Conservation (phyloP, 1,284 basidiomycete species). For the Cystobasidium pallidum region DNA sequence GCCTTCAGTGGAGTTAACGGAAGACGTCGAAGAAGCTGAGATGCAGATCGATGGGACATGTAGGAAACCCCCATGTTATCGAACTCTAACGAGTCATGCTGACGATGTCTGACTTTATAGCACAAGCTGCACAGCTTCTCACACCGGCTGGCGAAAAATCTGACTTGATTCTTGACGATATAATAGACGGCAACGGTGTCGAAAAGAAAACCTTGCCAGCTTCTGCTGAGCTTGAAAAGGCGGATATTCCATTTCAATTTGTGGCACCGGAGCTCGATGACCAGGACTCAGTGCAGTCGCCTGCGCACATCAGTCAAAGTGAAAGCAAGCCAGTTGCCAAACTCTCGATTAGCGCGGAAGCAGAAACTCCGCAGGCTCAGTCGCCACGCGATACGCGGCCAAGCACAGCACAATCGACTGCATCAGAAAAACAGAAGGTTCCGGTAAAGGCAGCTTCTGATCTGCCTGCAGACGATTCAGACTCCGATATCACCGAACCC, state of each 20-base stretch:
- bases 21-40: slow-evolving; percentile 3
- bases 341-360: too few relatives aligned
- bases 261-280: not conserved
- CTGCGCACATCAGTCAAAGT: not conserved
- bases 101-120: not conserved
- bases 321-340: not conserved
- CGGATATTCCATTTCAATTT: slow-evolving; percentile 11
- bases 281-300: not conserved
- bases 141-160: not conserved
- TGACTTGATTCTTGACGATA: not conserved
- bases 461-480: slow-evolving; percentile 40
- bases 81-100: not conserved
- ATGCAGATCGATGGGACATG: slow-evolving; percentile 8
- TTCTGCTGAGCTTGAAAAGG: slow-evolving; percentile 7
- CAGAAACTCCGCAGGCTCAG: not conserved
- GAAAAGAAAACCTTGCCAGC: not conserved
- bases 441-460: not conserved
- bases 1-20: not conserved
- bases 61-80: not conserved
- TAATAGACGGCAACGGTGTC: not conserved
- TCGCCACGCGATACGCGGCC: not conserved
- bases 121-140: too few relatives aligned
- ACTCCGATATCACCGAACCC: slow-evolving; percentile 52
- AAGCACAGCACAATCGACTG: slow-evolving; percentile 4
- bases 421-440: slow-evolving; percentile 2